phyloP scores from a whole-genome alignment of 495 filamentous ascomycete species.

The Aspergillus egyptiacus region DNA sequence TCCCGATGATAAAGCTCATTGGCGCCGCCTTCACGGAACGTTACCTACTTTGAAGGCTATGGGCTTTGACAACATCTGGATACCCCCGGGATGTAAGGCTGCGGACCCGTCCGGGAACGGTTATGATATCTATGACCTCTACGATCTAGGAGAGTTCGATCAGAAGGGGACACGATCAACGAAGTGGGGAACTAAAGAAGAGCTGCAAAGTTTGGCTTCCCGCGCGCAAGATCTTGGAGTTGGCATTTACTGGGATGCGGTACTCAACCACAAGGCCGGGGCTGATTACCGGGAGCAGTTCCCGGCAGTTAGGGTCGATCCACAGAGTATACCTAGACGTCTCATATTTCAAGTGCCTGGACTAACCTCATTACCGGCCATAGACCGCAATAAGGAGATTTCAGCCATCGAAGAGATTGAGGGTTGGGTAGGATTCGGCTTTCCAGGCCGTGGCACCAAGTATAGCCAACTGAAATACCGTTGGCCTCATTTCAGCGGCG shows the following conservation, averaged over 20 bases:
- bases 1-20: conserved; percentile 58
- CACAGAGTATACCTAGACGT: conserved; percentile 28
- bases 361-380: background rate
- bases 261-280: conserved; percentile 70
- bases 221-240: conserved; percentile 49
- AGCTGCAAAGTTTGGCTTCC: conserved; percentile 49
- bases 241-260: conserved; percentile 66
- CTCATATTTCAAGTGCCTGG: background rate
- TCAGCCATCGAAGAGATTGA: conserved; percentile 57
- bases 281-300: conserved; percentile 59
- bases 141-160: conserved; percentile 71
- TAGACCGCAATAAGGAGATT: conserved; percentile 52
- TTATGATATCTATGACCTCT: conserved; percentile 75
- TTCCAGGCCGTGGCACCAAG: conserved; percentile 51
- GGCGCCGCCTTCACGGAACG: conserved; percentile 50
- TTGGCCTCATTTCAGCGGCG: conserved; percentile 66
- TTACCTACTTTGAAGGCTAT: conserved; percentile 51
- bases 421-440: conserved; percentile 64
- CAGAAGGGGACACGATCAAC: conserved; percentile 60
- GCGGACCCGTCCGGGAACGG: conserved; percentile 58
- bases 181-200: conserved; percentile 66
- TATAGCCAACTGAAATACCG: conserved; percentile 61
- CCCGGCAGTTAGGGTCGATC: conserved; percentile 56
- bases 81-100: conserved; percentile 70
- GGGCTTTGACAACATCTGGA: conserved; percentile 64